phyloP scores from a whole-genome alignment of 1,139 yeast species.

The Candida buenavistaensis region DNA sequence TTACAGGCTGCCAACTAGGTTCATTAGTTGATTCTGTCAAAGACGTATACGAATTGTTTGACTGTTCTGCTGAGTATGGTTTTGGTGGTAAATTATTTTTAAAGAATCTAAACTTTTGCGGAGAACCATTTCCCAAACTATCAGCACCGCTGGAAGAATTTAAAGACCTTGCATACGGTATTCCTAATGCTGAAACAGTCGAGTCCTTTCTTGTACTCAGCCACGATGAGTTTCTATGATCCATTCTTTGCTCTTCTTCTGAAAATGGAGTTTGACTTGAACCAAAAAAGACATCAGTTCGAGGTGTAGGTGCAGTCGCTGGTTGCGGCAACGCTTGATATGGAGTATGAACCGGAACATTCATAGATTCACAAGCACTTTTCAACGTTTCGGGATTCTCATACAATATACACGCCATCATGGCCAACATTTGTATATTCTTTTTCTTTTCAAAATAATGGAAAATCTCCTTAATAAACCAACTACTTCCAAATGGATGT shows the following conservation, averaged over 20 bases:
- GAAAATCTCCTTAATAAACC: slow-evolving; percentile 69
- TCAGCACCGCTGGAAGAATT: slow-evolving; percentile 13
- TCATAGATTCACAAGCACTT: slow-evolving; percentile 15
- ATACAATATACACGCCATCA: slow-evolving; percentile 70
- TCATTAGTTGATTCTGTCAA: slow-evolving; percentile 11
- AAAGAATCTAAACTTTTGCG: slow-evolving; percentile 14
- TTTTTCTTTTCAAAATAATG: slow-evolving; percentile 61
- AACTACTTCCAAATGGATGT: slow-evolving; percentile 77
- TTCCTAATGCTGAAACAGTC: slow-evolving; percentile 8
- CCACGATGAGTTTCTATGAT: slow-evolving; percentile 20
- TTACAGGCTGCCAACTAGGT: slow-evolving; percentile 6
- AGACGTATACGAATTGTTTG: slow-evolving; percentile 13
- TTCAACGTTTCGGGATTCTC: slow-evolving; percentile 35
- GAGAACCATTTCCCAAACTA: slow-evolving; percentile 14
- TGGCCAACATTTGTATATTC: slow-evolving; percentile 87
- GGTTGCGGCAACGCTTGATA: slow-evolving; percentile 38
- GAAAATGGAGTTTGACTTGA: background rate
- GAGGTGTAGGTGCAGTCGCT: slow-evolving; percentile 15
- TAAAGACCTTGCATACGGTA: slow-evolving; percentile 13
- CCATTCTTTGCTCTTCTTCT: slow-evolving; percentile 2
- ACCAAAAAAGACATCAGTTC: slow-evolving; percentile 1
- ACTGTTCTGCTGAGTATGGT: slow-evolving; percentile 5
- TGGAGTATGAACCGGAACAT: slow-evolving; percentile 51
- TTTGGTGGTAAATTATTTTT: slow-evolving; percentile 9
- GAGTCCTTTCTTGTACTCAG: slow-evolving; percentile 24